Evolutionary conservation across 495 filamentous ascomycete species (phyloP).

Genomic region (Annulohypoxylon moriforme): DNA sequence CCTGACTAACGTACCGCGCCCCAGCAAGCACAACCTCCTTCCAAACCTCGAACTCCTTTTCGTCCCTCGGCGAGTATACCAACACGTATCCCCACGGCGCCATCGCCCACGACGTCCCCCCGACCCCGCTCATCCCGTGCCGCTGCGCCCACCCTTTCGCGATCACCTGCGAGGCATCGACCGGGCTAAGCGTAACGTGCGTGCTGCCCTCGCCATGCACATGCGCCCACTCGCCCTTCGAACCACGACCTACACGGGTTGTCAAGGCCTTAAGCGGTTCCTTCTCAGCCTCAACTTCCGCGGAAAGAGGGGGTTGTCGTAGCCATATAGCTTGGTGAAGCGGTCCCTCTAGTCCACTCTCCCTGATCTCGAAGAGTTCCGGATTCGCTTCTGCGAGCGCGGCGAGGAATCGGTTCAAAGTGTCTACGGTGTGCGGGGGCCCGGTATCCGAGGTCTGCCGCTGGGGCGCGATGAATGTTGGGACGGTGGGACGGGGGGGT

Average conservation of each 20-base stretch:
- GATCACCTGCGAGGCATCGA: slow-evolving; percentile 49
- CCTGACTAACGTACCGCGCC: slow-evolving; percentile 31
- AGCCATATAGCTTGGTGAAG: slow-evolving; percentile 44
- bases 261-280: not conserved
- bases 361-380: slow-evolving; percentile 29
- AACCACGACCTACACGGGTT: slow-evolving; percentile 23
- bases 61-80: slow-evolving; percentile 51
- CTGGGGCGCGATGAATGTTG: slow-evolving; percentile 48
- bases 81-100: slow-evolving; percentile 47
- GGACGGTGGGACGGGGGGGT: slow-evolving; percentile 41
- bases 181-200: slow-evolving; percentile 48
- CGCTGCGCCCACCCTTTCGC: slow-evolving; percentile 50
- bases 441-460: slow-evolving; percentile 42
- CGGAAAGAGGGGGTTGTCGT: not conserved
- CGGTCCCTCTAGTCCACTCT: slow-evolving; percentile 45
- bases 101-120: slow-evolving; percentile 2
- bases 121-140: slow-evolving; percentile 45
- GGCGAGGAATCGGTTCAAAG: slow-evolving; percentile 20
- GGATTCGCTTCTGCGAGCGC: slow-evolving; percentile 33
- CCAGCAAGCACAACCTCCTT: slow-evolving; percentile 38
- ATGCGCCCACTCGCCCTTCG: slow-evolving; percentile 48
- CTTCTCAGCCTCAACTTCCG: too few relatives aligned
- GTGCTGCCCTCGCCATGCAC: slow-evolving; percentile 49
- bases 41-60: slow-evolving; percentile 46
- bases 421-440: not conserved